Conservation (phyloP, 202 grass and related monocot genomes). For the Musa balbisiana region DNA sequence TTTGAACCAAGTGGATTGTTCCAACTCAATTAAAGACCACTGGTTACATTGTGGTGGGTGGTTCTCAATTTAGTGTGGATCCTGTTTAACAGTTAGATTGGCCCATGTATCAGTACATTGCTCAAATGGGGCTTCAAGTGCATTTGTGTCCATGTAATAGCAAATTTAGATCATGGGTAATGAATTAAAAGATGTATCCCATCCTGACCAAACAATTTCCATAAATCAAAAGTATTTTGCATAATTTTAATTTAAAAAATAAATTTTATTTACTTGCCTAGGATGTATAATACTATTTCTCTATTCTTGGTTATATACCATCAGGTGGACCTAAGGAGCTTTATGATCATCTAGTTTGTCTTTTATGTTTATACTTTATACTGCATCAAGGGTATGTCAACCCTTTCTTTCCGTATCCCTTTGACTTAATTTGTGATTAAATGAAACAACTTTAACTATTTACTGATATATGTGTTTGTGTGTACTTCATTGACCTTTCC, state of each 20-base stretch:
- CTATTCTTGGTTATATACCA: not conserved
- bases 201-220: not conserved
- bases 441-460: not conserved
- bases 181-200: not conserved
- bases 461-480: too few species aligned
- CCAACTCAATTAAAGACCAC: not conserved
- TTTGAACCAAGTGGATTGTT: not conserved
- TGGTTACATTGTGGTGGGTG: too few species aligned
- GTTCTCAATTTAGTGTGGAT: too few species aligned
- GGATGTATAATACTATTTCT: not conserved
- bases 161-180: not conserved
- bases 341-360: not conserved
- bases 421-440: not conserved
- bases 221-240: not conserved
- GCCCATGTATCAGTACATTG: not conserved
- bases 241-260: not conserved
- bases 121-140: not conserved
- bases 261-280: not conserved
- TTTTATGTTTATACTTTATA: not conserved
- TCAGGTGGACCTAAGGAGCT: not conserved
- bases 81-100: not conserved
- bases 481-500: too few species aligned
- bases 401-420: not conserved
- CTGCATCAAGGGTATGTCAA: not conserved
- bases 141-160: not conserved